Evolutionary conservation across 1,284 basidiomycete genomes (phyloP).

Genomic region (Leccinum variabile): DNA sequence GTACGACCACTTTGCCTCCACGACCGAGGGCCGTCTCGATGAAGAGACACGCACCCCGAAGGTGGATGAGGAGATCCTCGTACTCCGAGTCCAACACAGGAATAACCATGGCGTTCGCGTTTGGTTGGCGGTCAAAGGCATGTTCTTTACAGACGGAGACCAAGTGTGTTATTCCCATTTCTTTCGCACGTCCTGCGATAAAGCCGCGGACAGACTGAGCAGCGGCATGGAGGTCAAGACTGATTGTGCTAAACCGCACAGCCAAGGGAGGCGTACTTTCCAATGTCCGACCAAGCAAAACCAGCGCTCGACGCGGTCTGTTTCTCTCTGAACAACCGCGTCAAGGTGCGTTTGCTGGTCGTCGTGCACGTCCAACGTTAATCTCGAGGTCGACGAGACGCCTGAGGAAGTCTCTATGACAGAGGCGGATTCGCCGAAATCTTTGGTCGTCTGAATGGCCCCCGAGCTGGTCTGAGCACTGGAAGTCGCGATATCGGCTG

Average conservation of each 20-base stretch:
- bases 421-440: background rate
- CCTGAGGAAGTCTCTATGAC: background rate
- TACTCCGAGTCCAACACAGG: conserved; percentile 59
- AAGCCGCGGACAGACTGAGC: background rate
- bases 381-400: background rate
- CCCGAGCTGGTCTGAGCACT: background rate
- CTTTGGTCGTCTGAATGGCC: background rate
- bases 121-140: conserved; percentile 40
- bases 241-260: background rate
- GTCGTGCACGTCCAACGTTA: background rate
- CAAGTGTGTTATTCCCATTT: conserved; percentile 55
- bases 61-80: conserved; percentile 57
- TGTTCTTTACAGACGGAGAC: conserved; percentile 63
- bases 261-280: conserved; percentile 43
- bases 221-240: conserved; percentile 4
- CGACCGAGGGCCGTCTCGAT: conserved; percentile 50
- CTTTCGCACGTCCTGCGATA: conserved; percentile 39
- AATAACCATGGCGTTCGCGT: conserved; percentile 48
- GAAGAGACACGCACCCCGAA: conserved; percentile 53
- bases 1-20: conserved; percentile 63
- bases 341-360: background rate
- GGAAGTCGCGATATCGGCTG: background rate
- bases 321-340: background rate
- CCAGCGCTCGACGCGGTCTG: background rate
- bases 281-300: conserved; percentile 35